Conservation (phyloP, 192 early-diverging fungal species). For the Backusella australiensis region DNA sequence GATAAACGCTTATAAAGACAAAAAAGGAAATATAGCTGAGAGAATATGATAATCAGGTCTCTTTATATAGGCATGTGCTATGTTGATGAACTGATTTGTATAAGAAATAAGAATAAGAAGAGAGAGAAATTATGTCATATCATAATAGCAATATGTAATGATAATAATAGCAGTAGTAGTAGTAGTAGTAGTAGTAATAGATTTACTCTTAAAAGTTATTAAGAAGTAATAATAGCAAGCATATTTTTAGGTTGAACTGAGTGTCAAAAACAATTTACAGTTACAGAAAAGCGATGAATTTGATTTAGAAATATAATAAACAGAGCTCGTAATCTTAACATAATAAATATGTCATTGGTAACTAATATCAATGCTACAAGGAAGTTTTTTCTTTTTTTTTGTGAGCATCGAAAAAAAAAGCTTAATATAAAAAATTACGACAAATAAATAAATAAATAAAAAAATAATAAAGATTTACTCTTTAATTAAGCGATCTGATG, state of each 20-base stretch:
- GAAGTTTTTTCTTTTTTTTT: background rate
- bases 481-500: constrained; percentile 6
- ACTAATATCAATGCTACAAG: background rate
- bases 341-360: background rate
- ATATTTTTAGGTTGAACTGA: background rate
- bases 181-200: background rate
- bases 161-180: background rate
- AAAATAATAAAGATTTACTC: background rate
- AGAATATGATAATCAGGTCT: background rate
- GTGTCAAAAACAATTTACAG: background rate
- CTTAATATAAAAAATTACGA: background rate
- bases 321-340: background rate
- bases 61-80: background rate
- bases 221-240: background rate
- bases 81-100: background rate
- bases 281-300: background rate
- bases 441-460: background rate
- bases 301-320: background rate
- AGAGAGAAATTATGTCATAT: too few relatives aligned
- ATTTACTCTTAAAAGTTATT: background rate
- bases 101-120: background rate
- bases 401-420: background rate
- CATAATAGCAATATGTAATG: background rate
- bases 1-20: background rate
- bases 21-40: background rate